Conservation (phyloP, 495 filamentous ascomycete species). For the Aspergillus taichungensis region DNA sequence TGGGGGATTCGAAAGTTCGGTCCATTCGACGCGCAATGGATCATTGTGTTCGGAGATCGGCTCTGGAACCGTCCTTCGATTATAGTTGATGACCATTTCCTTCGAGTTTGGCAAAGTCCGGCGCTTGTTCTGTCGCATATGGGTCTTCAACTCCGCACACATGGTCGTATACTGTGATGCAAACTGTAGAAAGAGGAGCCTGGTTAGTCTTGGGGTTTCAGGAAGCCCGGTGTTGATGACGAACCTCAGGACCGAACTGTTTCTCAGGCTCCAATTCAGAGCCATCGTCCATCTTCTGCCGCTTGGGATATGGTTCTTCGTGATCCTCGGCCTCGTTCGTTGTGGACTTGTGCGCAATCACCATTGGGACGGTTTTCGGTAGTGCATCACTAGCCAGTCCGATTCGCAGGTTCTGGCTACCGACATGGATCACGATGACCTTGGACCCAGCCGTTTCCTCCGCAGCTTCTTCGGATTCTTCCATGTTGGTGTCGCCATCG, state of each 20-base stretch:
- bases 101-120: slow-evolving; percentile 92
- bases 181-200: slow-evolving; percentile 37
- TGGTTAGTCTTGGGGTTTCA: slow-evolving; percentile 9
- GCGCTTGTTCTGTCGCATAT: slow-evolving; percentile 87
- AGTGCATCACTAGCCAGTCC: slow-evolving; percentile 90
- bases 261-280: slow-evolving; percentile 57
- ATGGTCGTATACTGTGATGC: slow-evolving; percentile 68
- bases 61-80: slow-evolving; percentile 70
- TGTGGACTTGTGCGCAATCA: slow-evolving; percentile 67
- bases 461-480: slow-evolving; percentile 49
- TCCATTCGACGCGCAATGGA: slow-evolving; percentile 88
- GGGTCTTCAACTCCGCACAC: slow-evolving; percentile 75
- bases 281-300: slow-evolving; percentile 65
- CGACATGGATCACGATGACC: slow-evolving; percentile 92
- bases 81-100: slow-evolving; percentile 87
- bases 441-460: slow-evolving; percentile 70
- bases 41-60: slow-evolving; percentile 91
- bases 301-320: slow-evolving; percentile 76
- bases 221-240: not conserved
- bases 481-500: slow-evolving; percentile 55
- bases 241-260: slow-evolving; percentile 76
- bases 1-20: slow-evolving; percentile 60
- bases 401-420: slow-evolving; percentile 92
- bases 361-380: slow-evolving; percentile 89
- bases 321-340: slow-evolving; percentile 76